phyloP scores from a whole-genome alignment of 176 grass and related monocot genomes.

The Bolboschoenus planiculmis region DNA sequence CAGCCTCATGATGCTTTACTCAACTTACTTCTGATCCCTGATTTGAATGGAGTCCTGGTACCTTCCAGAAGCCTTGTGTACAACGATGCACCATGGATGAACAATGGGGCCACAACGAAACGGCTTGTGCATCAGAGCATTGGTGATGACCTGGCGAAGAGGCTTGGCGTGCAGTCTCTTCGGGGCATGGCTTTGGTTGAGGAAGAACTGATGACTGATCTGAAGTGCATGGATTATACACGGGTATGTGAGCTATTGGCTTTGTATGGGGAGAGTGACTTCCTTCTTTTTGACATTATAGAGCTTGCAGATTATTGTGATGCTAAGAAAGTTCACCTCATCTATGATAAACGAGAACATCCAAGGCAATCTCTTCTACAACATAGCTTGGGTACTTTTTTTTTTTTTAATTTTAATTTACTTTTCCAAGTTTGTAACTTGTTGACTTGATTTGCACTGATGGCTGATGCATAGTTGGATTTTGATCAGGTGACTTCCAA shows the following conservation, averaged over 20 bases:
- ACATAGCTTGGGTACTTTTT: conserved; percentile 73
- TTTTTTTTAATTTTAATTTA: conserved; percentile 8
- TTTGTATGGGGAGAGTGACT: conserved; percentile 71
- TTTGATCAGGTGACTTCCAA: conserved; percentile 66
- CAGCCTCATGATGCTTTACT: conserved; percentile 53
- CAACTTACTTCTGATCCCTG: conserved; percentile 69
- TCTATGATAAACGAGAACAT: conserved; percentile 96
- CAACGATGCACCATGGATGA: conserved; percentile 95
- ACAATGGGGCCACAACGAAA: conserved; percentile 47
- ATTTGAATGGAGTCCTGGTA: conserved; percentile 65
- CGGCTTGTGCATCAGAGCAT: conserved; percentile 76
- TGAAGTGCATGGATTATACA: conserved; percentile 82
- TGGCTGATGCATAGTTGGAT: not conserved
- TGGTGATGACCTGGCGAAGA: conserved; percentile 82
- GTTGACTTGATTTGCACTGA: not conserved
- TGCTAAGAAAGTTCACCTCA: conserved; percentile 83
- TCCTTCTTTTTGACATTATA: conserved; percentile 86
- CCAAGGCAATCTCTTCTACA: conserved; percentile 83
- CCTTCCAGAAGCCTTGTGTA: conserved; percentile 77
- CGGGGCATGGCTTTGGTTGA: conserved; percentile 73
- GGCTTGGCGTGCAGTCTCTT: conserved; percentile 75
- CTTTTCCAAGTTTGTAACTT: not conserved
- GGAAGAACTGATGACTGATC: conserved; percentile 79
- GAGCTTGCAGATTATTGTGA: conserved; percentile 93
- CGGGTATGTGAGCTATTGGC: conserved; percentile 81